These are phyloP conservation scores for Colletotrichum sublineola DNA, from an alignment of 2,329 filamentous ascomycete species.

Conservation along the genomic window DNA sequence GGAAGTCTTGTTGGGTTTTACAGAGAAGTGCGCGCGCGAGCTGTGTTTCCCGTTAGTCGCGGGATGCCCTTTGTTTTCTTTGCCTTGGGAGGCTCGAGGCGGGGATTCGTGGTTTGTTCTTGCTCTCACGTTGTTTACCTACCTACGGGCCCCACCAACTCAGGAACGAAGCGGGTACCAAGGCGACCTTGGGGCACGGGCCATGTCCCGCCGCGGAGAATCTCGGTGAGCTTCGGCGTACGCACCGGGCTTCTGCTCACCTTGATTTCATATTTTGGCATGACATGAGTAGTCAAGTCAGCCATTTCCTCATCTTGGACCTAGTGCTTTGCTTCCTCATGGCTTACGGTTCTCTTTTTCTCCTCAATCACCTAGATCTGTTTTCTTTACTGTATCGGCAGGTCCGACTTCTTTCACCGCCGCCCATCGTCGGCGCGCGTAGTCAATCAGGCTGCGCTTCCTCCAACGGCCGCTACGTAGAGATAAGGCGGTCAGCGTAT, in stretches of 20 bases:
- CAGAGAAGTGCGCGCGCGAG: neutral
- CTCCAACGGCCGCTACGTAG: neutral
- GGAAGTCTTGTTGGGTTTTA: neutral
- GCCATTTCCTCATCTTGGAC: neutral
- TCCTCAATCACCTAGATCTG: neutral
- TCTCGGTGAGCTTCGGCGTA: neutral
- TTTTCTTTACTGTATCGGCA: neutral
- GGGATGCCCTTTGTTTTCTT: conserved; percentile 8
- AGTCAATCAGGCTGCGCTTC: neutral
- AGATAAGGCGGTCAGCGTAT: neutral
- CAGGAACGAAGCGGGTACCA: conserved; percentile 2
- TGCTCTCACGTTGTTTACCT: conserved; percentile 27
- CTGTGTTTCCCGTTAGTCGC: neutral
- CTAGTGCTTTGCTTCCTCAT: neutral
- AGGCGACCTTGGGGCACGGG: neutral
- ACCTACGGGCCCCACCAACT: conserved; percentile 7
- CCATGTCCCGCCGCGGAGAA: neutral
- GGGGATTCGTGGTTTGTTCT: conserved; percentile 4
- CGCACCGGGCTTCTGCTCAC: neutral
- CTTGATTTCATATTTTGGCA: neutral
- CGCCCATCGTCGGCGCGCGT: neutral
- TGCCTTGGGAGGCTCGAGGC: neutral
- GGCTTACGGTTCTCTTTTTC: too few species aligned
- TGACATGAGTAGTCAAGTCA: neutral
- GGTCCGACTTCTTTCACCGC: neutral